Evolutionary conservation across 331 rosid species (phyloP).

Genomic region (Telfairia occidentalis): DNA sequence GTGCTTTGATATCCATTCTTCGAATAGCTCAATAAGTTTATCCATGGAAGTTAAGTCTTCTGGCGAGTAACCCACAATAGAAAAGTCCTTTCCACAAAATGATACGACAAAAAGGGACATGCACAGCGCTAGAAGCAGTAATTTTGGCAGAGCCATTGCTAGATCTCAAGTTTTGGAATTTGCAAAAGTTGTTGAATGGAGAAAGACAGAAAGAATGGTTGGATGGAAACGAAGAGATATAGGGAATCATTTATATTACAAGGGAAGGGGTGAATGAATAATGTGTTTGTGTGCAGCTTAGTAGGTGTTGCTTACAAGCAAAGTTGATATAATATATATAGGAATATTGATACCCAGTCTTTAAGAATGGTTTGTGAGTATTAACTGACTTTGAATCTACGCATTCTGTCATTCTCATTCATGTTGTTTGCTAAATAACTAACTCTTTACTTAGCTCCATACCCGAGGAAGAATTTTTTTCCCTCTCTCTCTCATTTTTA

Average conservation of each 20-base stretch:
- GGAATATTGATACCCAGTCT: conserved; percentile 14
- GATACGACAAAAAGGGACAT: conserved; percentile 17
- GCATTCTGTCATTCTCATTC: conserved; percentile 10
- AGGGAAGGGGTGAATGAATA: conserved; percentile 14
- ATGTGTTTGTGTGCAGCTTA: background rate
- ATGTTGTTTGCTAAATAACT: background rate
- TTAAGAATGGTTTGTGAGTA: conserved; percentile 29
- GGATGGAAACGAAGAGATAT: conserved; percentile 19
- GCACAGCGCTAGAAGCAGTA: conserved; percentile 17
- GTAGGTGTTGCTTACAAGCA: conserved; percentile 37
- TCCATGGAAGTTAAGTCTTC: conserved; percentile 49
- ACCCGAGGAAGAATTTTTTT: background rate
- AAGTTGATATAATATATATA: conserved; percentile 18
- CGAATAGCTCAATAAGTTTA: conserved; percentile 46
- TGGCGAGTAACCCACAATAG: conserved; percentile 46
- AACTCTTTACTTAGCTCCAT: background rate
- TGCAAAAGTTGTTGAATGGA: background rate
- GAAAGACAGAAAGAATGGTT: background rate
- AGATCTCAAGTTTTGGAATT: conserved; percentile 1
- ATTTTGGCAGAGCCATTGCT: conserved; percentile 23
- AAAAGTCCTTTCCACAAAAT: conserved; percentile 29
- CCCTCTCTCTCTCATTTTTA: background rate
- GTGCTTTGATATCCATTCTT: conserved; percentile 55
- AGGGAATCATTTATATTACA: conserved; percentile 1
- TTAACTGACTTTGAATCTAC: conserved; percentile 27